A percentile compares a stretch with the other conserved stretches of the same genome.
These are phyloP conservation scores for Gossypium sturtianum DNA, from an alignment of 345 rosid genomes.

Conservation along the genomic window DNA sequence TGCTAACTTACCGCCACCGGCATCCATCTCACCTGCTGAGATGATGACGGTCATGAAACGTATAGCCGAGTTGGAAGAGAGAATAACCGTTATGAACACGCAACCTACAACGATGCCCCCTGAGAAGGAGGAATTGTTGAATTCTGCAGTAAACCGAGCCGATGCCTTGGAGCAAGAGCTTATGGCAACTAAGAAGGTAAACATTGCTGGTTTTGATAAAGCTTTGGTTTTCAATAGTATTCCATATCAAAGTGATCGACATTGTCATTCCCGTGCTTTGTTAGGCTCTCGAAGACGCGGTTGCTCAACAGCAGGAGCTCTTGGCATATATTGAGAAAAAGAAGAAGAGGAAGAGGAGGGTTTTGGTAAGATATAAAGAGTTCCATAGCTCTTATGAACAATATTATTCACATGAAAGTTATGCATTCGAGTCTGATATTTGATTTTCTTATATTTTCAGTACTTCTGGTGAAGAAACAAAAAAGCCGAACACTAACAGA, in stretches of 20 bases:
- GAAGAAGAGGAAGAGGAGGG: conserved; percentile 70
- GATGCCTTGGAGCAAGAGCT: conserved; percentile 78
- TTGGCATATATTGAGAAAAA: conserved; percentile 72
- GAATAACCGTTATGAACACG: conserved; percentile 37
- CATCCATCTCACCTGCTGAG: conserved; percentile 43
- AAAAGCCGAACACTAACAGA: conserved; percentile 15
- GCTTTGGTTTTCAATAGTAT: neutral
- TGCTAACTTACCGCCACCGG: conserved; percentile 19
- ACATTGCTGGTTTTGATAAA: neutral
- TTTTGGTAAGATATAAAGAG: conserved; percentile 25
- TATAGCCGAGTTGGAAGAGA: conserved; percentile 79
- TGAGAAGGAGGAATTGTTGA: conserved; percentile 75
- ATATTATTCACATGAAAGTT: neutral
- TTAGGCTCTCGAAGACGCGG: conserved; percentile 78
- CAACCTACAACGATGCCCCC: conserved; percentile 60
- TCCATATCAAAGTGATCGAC: neutral
- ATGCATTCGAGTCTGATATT: conserved; percentile 11
- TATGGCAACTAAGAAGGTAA: conserved; percentile 68
- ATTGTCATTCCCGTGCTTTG: conserved; percentile 8
- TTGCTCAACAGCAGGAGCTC: conserved; percentile 64
- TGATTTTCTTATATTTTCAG: conserved; percentile 18
- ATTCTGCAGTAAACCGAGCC: conserved; percentile 59
- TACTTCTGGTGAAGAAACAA: conserved; percentile 34
- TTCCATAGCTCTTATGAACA: neutral
- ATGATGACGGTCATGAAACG: conserved; percentile 56